Evolutionary conservation across 148 eudicot species (phyloP).

Genomic region (Silene conica): DNA sequence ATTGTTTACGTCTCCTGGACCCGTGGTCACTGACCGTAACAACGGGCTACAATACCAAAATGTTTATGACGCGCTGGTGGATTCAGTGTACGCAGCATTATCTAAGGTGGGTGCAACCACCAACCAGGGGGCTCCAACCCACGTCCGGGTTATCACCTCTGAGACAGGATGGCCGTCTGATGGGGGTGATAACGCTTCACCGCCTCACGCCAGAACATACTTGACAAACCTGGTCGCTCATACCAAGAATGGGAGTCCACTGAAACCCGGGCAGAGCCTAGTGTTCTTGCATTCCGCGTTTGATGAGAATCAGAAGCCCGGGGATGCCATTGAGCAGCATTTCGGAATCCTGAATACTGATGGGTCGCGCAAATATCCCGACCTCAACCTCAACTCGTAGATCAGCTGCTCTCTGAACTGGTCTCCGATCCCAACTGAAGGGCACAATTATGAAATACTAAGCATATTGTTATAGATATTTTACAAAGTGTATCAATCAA

Average conservation of each 20-base stretch:
- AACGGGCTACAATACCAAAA: constrained; percentile 23
- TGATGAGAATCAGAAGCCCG: constrained; percentile 34
- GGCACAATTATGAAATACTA: too few species aligned
- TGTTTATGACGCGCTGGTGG: constrained; percentile 37
- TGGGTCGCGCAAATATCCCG: constrained; percentile 28
- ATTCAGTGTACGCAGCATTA: constrained; percentile 31
- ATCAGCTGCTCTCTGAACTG: too few species aligned
- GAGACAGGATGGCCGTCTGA: constrained; percentile 23
- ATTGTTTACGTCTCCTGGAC: constrained; percentile 11
- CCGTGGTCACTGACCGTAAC: constrained; percentile 8
- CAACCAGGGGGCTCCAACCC: constrained; percentile 10
- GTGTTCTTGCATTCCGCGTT: constrained; percentile 37
- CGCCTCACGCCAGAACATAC: constrained; percentile 22
- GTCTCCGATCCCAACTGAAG: too few species aligned
- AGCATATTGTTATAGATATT: too few species aligned
- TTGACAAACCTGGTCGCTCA: constrained; percentile 26
- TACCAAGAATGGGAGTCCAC: constrained; percentile 23
- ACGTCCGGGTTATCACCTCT: constrained; percentile 26
- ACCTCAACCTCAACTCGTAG: constrained; percentile 10
- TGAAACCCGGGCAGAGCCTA: constrained; percentile 17
- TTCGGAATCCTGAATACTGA: constrained; percentile 35
- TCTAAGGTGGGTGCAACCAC: constrained; percentile 21
- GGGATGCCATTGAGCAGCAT: constrained; percentile 26
- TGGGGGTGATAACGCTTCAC: constrained; percentile 11
- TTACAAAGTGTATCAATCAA: too few species aligned